Evolutionary conservation across 1,284 basidiomycete genomes (phyloP), one percentile per base, ranked within the genome.

Genomic region (Moesziomyces antarcticus): DNA sequence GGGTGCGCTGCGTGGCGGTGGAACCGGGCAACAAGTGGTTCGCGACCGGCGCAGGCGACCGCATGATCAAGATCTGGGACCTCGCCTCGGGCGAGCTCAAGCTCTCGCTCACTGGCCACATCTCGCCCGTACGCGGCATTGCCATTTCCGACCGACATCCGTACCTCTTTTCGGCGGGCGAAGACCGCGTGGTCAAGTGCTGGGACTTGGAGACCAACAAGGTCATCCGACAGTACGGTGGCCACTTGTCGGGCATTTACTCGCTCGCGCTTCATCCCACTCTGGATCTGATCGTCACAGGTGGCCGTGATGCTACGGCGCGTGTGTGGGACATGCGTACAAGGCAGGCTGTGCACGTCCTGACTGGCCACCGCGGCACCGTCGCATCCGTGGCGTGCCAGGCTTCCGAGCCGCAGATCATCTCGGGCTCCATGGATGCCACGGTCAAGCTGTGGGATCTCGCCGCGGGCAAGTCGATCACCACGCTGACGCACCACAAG

Each of bases 41-140:
- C 75, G 96, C 93, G 0, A 96, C 94, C 0, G 96, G 96, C 62
- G 96, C 96, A 0, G 97, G 97, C 8, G 96, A 99, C 85, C 90
- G 96, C 35, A 94, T 99, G 49, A 93, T 99, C 85, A 99, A 99
- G 87, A 94, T 99, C n/a, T 99, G 96, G 96, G 95, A 99, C 84
- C 85, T 99, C 74, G 97, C 97, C 7, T 92, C 91, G 7, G 96
- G 96, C 33, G 94, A 97, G 85, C 87, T 99, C 81, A 98, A 95
- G 85, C 86, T 99, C 42, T 94, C 92, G 45, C 86, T 99, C 76
- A 99, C 97, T 4, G 96, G 97, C 9, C 96, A 99, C 84, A 99
- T 99, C 57, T 95, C 93, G 30, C 97, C 96, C 1, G 94, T 99
- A 22, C 89, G 97, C 44, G 96, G 96, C 0, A 85, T 99, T 48